Base-by-base conservation (phyloP, 192 early-diverging fungal species). In the Gamsiella multidivaricata region DNA sequence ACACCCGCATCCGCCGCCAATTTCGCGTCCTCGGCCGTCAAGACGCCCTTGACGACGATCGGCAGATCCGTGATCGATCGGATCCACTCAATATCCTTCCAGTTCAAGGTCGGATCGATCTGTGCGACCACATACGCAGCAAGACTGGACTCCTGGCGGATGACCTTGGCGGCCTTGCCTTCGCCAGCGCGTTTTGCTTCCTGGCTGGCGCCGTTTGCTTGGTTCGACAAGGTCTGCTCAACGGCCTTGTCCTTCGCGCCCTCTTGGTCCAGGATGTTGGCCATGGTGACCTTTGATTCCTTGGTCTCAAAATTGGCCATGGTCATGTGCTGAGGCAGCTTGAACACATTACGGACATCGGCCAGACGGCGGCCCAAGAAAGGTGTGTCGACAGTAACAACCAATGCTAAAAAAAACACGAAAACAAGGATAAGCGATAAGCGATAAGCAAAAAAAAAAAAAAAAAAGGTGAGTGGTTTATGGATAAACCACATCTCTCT, bases 21-120 rank as follows among this genome's bases (percentile, higher is more conserved):
- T 9, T 91, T 84, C 31, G 98, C 96, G 83, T 99, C 98, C 37
- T 94, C 95, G 25, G 87, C 93, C 10, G 89, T 91, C 69, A 97
- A 86, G 12, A 99, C 85, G 53, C 98, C 98, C 82, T 99, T 99
- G 46, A 98, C 86, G 5, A 97, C 80, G 34, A 99, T 91, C 17
- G 96, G 96, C 83, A 98, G 76, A 22, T 80, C 74, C 1, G 96
- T 96, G 54, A 95, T 94, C 20, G 88, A 86, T 61, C 81, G 84
- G 46, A 99, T 89, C 96, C 96, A 98, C 9, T 84, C 65, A 31
- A 99, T 85, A 62, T 97, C 96, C 11, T 86, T 84, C 97, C 97
- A 99, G 59, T 82, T 89, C 37, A 99, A 79, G 12, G 84, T 80
- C 33, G 94, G 83, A 80, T 99, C 97, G 51, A 96, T 96, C 66